Conservation (phyloP, 2,329 filamentous ascomycete genomes). For the Fusarium oxysporum region DNA sequence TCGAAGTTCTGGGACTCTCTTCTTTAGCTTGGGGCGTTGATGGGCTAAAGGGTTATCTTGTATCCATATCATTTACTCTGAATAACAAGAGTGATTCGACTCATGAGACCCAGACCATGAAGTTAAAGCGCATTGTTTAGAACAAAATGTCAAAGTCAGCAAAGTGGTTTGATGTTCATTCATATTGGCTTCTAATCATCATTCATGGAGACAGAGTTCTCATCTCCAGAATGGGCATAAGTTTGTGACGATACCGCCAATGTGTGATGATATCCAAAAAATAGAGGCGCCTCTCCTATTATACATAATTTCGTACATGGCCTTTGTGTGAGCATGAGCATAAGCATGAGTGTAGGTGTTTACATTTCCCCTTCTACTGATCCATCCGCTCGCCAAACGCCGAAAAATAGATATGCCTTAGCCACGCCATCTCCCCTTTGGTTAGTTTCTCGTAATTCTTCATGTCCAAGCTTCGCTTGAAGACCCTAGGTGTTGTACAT, state of each 20-base stretch:
- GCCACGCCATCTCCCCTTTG: constrained; percentile 19
- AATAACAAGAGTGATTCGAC: constrained; percentile 12
- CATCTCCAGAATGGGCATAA: neutral
- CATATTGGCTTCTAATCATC: neutral
- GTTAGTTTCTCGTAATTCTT: constrained; percentile 3
- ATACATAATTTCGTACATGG: constrained; percentile 33
- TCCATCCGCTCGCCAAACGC: constrained; percentile 28
- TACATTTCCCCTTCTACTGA: constrained; percentile 15
- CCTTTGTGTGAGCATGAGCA: constrained; percentile 1
- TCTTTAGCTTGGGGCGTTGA: constrained; percentile 11
- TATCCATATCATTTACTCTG: constrained; percentile 5
- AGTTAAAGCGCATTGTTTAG: neutral
- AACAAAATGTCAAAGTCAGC: neutral
- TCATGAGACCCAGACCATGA: neutral
- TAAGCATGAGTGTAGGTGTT: constrained; percentile 15
- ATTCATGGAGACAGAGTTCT: neutral
- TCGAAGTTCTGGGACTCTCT: neutral
- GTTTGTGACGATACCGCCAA: neutral
- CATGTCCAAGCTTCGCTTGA: neutral
- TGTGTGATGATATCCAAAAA: constrained; percentile 9
- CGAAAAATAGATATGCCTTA: constrained; percentile 20
- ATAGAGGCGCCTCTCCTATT: constrained; percentile 12
- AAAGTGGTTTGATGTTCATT: neutral
- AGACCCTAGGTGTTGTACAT: constrained; percentile 19
- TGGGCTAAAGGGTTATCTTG: constrained; percentile 12